Conservation (phyloP, 192 early-diverging fungal genomes). For the Backusella australiensis region DNA sequence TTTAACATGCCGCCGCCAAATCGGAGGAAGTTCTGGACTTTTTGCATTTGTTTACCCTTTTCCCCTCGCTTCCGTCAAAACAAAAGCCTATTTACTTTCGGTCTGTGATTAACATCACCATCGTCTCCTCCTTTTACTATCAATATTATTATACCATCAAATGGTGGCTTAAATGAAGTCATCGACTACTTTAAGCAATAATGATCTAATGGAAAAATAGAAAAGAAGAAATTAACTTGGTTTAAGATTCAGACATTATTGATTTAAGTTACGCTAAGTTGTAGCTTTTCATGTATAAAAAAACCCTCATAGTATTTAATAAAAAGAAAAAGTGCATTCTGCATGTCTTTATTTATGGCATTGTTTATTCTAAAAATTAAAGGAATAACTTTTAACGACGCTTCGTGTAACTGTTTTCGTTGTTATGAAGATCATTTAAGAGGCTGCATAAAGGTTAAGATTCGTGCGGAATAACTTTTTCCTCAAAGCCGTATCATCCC, state of each 20-base stretch:
- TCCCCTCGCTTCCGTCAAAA: background rate
- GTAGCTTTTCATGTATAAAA: background rate
- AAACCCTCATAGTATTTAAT: background rate
- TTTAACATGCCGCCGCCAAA: background rate
- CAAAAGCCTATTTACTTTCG: background rate
- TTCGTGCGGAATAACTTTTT: background rate
- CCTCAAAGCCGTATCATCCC: background rate
- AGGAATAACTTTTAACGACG: background rate
- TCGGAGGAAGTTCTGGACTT: constrained; percentile 6
- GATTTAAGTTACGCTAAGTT: background rate
- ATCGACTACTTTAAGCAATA: background rate
- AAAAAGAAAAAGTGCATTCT: background rate
- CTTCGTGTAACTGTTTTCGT: background rate
- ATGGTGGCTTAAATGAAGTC: background rate
- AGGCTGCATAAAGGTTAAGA: background rate
- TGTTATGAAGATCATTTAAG: constrained; percentile 10
- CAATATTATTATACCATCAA: background rate
- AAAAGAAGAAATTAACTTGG: background rate
- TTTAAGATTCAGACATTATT: background rate
- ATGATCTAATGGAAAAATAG: background rate
- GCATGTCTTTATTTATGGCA: background rate
- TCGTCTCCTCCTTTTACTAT: background rate
- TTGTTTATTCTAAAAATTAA: background rate
- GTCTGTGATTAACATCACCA: background rate
- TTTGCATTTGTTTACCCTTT: background rate